A percentile compares a stretch with the other conserved stretches of the same genome.
These are phyloP conservation scores for Gossypium rotundifolium DNA, from an alignment of 345 rosid species.

Conservation along the genomic window DNA sequence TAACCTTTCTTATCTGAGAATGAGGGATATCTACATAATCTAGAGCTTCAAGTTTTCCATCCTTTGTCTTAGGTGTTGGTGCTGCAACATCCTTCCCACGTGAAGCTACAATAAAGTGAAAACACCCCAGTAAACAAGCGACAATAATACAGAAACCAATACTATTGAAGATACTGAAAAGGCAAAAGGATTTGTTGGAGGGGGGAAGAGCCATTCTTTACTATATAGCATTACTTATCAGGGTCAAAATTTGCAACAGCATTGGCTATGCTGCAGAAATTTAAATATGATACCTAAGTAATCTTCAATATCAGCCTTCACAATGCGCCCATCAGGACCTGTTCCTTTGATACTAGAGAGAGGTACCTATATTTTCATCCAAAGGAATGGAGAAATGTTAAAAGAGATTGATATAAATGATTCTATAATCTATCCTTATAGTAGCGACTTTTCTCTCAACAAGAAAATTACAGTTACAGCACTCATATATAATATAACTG, in stretches of 20 bases:
- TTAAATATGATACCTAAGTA: conserved; percentile 55
- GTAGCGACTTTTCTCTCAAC: background rate
- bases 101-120: conserved; percentile 48
- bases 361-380: conserved; percentile 40
- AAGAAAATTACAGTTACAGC: background rate
- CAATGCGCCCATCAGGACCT: conserved; percentile 80
- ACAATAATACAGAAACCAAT: background rate
- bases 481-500: conserved; percentile 33
- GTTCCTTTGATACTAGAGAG: conserved; percentile 89
- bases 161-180: background rate
- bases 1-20: conserved; percentile 92
- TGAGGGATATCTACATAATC: conserved; percentile 90
- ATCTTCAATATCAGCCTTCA: conserved; percentile 92
- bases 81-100: conserved; percentile 61
- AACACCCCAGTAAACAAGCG: conserved; percentile 14
- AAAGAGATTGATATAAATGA: background rate
- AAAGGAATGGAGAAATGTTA: background rate
- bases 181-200: background rate
- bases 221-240: background rate
- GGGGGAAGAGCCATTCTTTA: background rate
- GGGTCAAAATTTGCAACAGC: background rate
- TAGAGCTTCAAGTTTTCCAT: conserved; percentile 39
- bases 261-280: background rate
- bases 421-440: background rate
- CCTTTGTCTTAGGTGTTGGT: conserved; percentile 40